phyloP scores from a whole-genome alignment of 2,329 filamentous ascomycete species.

The Zelopaecilomyces penicillatus region DNA sequence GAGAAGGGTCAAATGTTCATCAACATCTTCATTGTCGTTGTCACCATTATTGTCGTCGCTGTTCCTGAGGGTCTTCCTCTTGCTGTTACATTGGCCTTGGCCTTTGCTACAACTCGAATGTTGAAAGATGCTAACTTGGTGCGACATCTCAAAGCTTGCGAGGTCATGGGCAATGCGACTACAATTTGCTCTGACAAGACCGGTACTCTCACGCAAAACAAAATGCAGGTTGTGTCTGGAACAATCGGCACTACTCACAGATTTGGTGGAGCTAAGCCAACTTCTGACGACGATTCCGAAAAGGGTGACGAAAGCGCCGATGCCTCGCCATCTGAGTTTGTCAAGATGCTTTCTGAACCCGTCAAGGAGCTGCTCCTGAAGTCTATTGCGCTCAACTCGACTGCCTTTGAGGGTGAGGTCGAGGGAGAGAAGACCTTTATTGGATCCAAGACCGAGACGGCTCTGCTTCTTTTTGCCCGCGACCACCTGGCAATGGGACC shows the following conservation, averaged over 20 bases:
- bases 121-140: conserved; percentile 70
- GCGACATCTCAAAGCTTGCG: conserved; percentile 66
- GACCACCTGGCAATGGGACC: conserved; percentile 60
- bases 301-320: conserved; percentile 23
- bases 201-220: conserved; percentile 59
- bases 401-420: conserved; percentile 68
- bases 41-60: conserved; percentile 72
- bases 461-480: conserved; percentile 60
- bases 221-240: conserved; percentile 58
- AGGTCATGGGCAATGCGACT: conserved; percentile 74
- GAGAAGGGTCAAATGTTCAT: conserved; percentile 72
- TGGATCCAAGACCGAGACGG: conserved; percentile 71
- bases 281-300: conserved; percentile 12
- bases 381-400: conserved; percentile 60
- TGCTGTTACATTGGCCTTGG: conserved; percentile 68
- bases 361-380: conserved; percentile 48
- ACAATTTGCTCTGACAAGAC: conserved; percentile 64
- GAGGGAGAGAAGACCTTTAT: conserved; percentile 59
- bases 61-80: conserved; percentile 71
- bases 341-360: conserved; percentile 34
- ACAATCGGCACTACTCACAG: conserved; percentile 47
- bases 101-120: conserved; percentile 71
- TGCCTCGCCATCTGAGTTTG: conserved; percentile 38
- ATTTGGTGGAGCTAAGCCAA: conserved; percentile 27
- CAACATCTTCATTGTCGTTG: conserved; percentile 68